Conservation (phyloP, 345 rosid genomes). For the Erodium maritimum region DNA sequence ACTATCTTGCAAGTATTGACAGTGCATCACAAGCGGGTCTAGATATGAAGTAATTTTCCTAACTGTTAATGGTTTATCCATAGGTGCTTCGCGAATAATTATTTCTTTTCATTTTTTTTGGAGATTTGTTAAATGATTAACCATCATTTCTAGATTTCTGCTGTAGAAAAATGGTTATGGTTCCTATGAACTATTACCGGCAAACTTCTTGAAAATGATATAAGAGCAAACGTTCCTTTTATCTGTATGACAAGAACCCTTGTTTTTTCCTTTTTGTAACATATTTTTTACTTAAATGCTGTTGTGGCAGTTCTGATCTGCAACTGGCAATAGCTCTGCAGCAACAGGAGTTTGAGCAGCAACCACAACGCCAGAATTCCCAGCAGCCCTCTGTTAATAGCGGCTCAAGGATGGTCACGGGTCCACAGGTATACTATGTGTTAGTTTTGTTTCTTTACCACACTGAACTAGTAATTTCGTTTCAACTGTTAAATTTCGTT, state of each 20-base stretch:
- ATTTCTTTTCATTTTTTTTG: too few relatives aligned
- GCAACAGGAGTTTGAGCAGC: constrained; percentile 91
- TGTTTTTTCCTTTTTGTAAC: background rate
- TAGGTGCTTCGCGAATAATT: background rate
- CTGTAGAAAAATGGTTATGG: too few relatives aligned
- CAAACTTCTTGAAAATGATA: too few relatives aligned
- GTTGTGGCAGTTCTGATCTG: constrained; percentile 68
- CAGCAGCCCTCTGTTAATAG: constrained; percentile 42
- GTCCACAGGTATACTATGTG: constrained; percentile 56
- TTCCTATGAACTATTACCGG: background rate
- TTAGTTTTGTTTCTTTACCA: background rate
- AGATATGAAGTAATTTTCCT: constrained; percentile 51
- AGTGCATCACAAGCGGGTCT: constrained; percentile 44
- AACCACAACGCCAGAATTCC: constrained; percentile 38
- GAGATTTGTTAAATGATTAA: too few relatives aligned
- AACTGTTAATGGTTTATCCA: constrained; percentile 10
- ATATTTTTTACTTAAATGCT: background rate
- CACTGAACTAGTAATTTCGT: background rate
- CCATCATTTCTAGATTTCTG: too few relatives aligned
- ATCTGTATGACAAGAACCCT: background rate
- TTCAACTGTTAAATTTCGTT: background rate
- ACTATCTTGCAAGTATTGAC: constrained; percentile 75
- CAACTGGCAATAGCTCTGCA: constrained; percentile 96
- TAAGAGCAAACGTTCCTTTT: too few relatives aligned
- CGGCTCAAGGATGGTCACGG: constrained; percentile 61